Evolutionary conservation across 2,329 filamentous ascomycete species (phyloP), one percentile per base, ranked within the genome.

Genomic region (Trichoderma breve): DNA sequence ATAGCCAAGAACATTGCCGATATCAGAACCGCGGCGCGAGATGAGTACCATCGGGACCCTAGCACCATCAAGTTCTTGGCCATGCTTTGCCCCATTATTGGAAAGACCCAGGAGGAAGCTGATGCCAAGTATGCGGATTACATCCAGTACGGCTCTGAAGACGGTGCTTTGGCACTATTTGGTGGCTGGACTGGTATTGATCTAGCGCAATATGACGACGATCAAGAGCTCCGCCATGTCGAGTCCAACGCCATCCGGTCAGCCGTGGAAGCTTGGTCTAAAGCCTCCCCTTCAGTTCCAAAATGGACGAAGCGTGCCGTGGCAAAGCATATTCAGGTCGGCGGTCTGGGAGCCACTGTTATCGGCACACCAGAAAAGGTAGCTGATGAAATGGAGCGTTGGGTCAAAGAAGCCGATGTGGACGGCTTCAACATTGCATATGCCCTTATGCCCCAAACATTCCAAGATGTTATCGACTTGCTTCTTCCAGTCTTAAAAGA

Each of bases 131-230:
- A 88, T 72, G 76, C 82, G 3, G 86, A 90, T 26, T 86, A 87
- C 61, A 81, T 86, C 1, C 84, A 83, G 62, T 86, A 90, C 74
- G 90, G 87, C 0, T 87, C 86, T 2, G 83, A 87, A 55, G 90
- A 91, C 71, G 90, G 89, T 5, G 89, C 89, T 0, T 77, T 91
- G 63, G 89, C 89, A 0, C 79, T 92, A 3, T 92, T 92, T 74
- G 88, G 90, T 3, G 90, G 90, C 0, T 91, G 89, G 89, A 91
- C 89, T 0, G 90, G 90, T 0, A 90, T 91, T 61, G 88, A 92
- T 77, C 80, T 92, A 28, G 82, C 84, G 7, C 81, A 85, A 57
- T 91, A 91, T 74, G 86, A 82, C 0, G 89, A 91, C 30, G 89
- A 91, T 55, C 86, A 91, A 76, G 90, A 92, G 77, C 80, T 92